Base-by-base conservation (phyloP, 1,139 yeast species). In the Pichia sp. region DNA sequence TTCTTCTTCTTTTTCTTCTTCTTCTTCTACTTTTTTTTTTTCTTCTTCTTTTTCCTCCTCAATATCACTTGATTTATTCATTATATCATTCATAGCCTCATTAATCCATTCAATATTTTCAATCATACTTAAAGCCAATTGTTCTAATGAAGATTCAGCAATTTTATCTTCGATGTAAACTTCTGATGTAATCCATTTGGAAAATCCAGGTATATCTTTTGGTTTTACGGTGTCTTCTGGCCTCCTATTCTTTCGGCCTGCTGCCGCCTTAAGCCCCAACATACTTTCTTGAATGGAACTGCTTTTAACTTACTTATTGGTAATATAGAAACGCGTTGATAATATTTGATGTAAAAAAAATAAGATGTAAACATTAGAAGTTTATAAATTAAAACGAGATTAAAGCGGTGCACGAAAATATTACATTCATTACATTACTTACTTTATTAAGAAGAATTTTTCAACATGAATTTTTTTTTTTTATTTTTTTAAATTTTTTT, bases 141-240 rank as follows among this genome's bases (percentile, higher is more conserved):
- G 56, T 35, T 59, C 61, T 25, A 61, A 43, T 27, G 59, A 48
- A 6, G 57, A 49, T 34, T 58, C 58, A 25, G 62, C 55, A 47
- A 62, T 36, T 41, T 56, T 57, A 34, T 58, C 61, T 35, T 61
- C 64, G 26, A 58, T 58, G 40, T 58, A 58, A 43, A 70, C 65
- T 55, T 74, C 78, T 33, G 62, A 62, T 31, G 69, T 66, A 51
- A 71, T 63, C 79, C 79, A 75, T 52, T 68, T 70, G 11, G 73
- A 64, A 6, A 75, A 66, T 4, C 77, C 78, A 1, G 73, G 72
- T 7, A 68, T 50, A 27, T 51, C 40, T 40, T 46, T 30, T 27
- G 56, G 35, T 3, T 7, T 26, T 25, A 49, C 42, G 4, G 39
- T 34, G 25, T 37, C 42, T 4, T 40, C 44, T 1, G 37, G 27